These are phyloP conservation scores for Friedmanniomyces endolithicus DNA, from an alignment of 495 filamentous ascomycete species.

Conservation along the genomic window DNA sequence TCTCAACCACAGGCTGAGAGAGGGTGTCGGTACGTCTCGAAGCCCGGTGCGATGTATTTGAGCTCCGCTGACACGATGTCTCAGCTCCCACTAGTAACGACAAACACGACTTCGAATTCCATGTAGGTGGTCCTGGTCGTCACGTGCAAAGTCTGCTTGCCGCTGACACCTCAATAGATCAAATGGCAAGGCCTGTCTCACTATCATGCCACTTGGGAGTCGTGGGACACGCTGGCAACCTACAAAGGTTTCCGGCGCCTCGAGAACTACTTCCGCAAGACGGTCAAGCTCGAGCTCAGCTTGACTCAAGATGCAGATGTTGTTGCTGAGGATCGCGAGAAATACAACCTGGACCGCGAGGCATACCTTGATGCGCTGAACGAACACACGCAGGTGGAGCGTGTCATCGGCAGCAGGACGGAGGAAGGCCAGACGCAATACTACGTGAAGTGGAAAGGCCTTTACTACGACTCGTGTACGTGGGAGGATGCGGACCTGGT, in stretches of 20 bases:
- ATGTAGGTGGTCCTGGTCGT: conserved; percentile 31
- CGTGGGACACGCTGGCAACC: conserved; percentile 51
- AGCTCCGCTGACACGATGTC: not conserved
- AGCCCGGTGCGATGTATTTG: not conserved
- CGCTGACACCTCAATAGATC: conserved; percentile 38
- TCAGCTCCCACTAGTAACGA: conserved; percentile 34
- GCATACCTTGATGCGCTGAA: conserved; percentile 67
- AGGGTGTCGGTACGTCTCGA: conserved; percentile 43
- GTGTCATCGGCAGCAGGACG: conserved; percentile 64
- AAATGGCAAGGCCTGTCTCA: conserved; percentile 97
- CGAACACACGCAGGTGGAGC: conserved; percentile 81
- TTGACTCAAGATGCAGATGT: conserved; percentile 60
- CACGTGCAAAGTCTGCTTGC: not conserved
- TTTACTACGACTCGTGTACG: conserved; percentile 71
- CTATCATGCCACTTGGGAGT: conserved; percentile 91
- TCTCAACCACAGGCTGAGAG: conserved; percentile 68
- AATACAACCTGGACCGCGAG: conserved; percentile 81
- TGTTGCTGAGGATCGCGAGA: conserved; percentile 76
- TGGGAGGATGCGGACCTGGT: conserved; percentile 77
- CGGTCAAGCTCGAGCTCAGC: conserved; percentile 59
- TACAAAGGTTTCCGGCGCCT: conserved; percentile 68
- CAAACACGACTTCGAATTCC: conserved; percentile 80
- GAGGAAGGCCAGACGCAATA: conserved; percentile 71
- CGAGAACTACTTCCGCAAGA: conserved; percentile 85
- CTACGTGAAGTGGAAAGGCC: conserved; percentile 68